These are phyloP conservation scores for Sporisorium iseilematis-ciliati DNA, from an alignment of 1,284 basidiomycete species.

Conservation along the genomic window DNA sequence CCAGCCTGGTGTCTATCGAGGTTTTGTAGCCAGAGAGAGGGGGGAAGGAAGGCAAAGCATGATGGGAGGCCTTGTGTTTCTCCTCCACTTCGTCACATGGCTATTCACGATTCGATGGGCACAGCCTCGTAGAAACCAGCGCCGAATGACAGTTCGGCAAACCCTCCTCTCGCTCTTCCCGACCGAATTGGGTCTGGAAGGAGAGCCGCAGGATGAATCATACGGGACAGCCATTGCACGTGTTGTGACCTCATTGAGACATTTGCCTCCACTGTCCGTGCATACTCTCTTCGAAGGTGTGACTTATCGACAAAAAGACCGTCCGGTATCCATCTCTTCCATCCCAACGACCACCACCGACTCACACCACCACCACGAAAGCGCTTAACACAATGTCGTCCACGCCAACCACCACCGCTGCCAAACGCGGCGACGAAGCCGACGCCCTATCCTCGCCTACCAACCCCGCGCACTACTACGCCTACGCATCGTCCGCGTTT, in stretches of 20 bases:
- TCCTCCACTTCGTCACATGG: too few relatives aligned
- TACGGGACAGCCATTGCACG: background rate
- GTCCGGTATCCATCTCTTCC: background rate
- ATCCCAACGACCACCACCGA: background rate
- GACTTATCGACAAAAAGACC: background rate
- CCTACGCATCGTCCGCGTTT: constrained; percentile 44
- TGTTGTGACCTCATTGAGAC: constrained; percentile 22
- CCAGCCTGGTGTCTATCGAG: too few relatives aligned
- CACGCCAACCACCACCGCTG: background rate
- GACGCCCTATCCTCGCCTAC: constrained; percentile 42
- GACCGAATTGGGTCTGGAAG: too few relatives aligned
- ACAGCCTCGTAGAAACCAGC: too few relatives aligned
- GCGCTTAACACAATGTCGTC: background rate
- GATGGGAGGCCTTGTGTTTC: too few relatives aligned
- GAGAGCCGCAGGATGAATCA: constrained; percentile 17
- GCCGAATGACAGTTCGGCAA: too few relatives aligned
- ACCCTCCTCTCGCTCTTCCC: background rate
- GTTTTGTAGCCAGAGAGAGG: too few relatives aligned
- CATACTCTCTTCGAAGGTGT: background rate
- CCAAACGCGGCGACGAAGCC: constrained; percentile 23
- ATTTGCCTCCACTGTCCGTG: constrained; percentile 21
- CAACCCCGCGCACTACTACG: constrained; percentile 55
- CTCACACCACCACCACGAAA: background rate
- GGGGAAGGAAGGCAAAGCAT: too few relatives aligned
- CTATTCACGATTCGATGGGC: too few relatives aligned